Evolutionary conservation across 1,139 yeast genomes (phyloP).

Genomic region (Suhomyces guaymorum): DNA sequence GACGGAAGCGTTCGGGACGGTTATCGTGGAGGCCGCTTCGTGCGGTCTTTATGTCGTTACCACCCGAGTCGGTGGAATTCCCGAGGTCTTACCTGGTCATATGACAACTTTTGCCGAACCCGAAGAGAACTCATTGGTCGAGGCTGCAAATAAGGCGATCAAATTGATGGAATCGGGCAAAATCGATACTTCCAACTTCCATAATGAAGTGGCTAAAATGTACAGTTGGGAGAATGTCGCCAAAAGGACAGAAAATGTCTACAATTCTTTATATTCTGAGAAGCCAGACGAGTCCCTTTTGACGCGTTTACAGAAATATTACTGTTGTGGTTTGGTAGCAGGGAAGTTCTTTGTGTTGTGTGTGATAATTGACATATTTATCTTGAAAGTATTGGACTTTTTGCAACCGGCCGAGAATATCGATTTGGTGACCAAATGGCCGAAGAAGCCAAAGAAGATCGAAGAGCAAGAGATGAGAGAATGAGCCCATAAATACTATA

Average conservation of each 20-base stretch:
- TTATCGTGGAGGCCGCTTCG: conserved; percentile 94
- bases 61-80: conserved; percentile 96
- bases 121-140: conserved; percentile 72
- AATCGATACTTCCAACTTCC: conserved; percentile 76
- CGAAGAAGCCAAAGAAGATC: conserved; percentile 32
- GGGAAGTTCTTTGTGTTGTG: conserved; percentile 79
- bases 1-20: conserved; percentile 98
- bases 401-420: conserved; percentile 66
- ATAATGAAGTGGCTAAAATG: conserved; percentile 74
- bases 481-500: background rate
- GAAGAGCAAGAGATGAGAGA: background rate
- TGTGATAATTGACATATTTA: conserved; percentile 73
- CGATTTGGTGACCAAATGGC: conserved; percentile 82
- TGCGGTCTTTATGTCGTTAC: conserved; percentile 94
- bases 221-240: conserved; percentile 96
- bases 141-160: conserved; percentile 68
- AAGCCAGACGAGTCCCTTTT: conserved; percentile 52
- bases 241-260: conserved; percentile 77
- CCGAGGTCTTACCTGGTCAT: conserved; percentile 89
- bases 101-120: conserved; percentile 95
- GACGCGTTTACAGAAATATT: conserved; percentile 54
- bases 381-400: conserved; percentile 65
- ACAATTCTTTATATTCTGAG: conserved; percentile 53
- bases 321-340: conserved; percentile 80
- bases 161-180: conserved; percentile 52